Base-by-base conservation (phyloP, 177 flowering plant genomes). In the Vitis hybrid region DNA sequence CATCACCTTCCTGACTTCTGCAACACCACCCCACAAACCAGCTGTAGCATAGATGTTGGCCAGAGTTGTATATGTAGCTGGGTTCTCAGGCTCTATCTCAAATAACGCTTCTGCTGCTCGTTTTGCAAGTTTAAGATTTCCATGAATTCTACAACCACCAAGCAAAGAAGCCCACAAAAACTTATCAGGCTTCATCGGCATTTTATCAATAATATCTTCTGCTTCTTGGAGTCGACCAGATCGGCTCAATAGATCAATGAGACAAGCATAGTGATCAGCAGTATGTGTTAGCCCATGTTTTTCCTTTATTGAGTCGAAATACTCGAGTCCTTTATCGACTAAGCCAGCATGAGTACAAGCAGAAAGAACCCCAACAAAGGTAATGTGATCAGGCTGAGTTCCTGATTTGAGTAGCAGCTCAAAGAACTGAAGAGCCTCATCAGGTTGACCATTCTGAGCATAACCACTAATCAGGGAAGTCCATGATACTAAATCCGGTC, bases 341-440 rank as follows among this genome's bases (percentile, higher is more conserved):
- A 86, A 76, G 34, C 87, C 91, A 18, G 87, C 83, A 79, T 88
- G 89, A 72, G 81, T 76, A 71, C 91, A 87, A 3, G 89, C 89
- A 68, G 85, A 80, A 34, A 87, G 82, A 63, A 82, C 91, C 1
- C 83, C 83, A 18, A 87, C 88, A 72, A 87, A 87, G 52, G 82
- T 77, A 67, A 81, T 45, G 53, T 83, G 86, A 76, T 88, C 90
- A 54, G 89, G 92, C 67, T 74, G 76, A 18, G 76, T 74, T 59
- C 88, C 89, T 45, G 82, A 76, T 54, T 77, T 76, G 4, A 88
- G 80, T 49, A 85, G 68, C 76, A 76, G 73, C 53, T 88, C 88
- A 52, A 85, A 88, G 77, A 75, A 80, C 57, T 26, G 59, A 31
- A 88, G 71, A 52, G 90, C 93, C 69, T 85, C 82, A 62, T 77